Percentiles rank a stretch among this genome's conserved stretches.
Conservation (phyloP, 371 early-diverging fungal species). For the Apophysomyces elegans region DNA sequence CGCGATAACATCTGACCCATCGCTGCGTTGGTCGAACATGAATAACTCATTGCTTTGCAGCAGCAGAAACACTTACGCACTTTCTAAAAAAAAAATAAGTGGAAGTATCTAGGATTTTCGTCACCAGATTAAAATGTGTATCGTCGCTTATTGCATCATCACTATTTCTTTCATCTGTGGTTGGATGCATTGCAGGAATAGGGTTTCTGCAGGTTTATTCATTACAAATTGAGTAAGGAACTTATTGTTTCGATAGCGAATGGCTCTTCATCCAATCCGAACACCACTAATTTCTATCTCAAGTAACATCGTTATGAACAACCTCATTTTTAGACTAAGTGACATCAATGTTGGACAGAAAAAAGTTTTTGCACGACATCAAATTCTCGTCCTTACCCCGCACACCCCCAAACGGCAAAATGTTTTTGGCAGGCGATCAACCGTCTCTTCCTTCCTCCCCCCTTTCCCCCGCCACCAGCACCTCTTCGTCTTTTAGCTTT, state of each 20-base stretch:
- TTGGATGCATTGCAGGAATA: neutral
- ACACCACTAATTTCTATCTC: no score
- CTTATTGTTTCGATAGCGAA: neutral
- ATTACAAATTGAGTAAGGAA: neutral
- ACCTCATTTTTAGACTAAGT: no score
- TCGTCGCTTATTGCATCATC: conserved; percentile 15
- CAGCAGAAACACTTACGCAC: conserved; percentile 18
- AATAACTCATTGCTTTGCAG: conserved; percentile 13
- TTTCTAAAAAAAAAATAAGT: conserved; percentile 15
- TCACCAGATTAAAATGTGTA: conserved; percentile 17
- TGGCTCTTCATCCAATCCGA: neutral
- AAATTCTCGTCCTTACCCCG: neutral
- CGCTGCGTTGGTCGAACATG: conserved; percentile 17
- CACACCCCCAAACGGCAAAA: neutral
- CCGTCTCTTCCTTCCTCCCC: neutral
- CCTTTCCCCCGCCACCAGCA: neutral
- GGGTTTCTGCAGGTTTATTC: neutral
- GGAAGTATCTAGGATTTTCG: conserved; percentile 14
- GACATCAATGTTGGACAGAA: no score
- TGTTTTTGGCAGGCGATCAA: neutral
- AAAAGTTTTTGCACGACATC: no score
- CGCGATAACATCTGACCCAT: conserved; percentile 19
- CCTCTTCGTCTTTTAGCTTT: no score
- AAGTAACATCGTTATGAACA: no score
- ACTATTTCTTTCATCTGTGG: neutral